These are phyloP conservation scores for Fonsecaea multimorphosa DNA, from an alignment of 2,329 filamentous ascomycete genomes.

Conservation along the genomic window DNA sequence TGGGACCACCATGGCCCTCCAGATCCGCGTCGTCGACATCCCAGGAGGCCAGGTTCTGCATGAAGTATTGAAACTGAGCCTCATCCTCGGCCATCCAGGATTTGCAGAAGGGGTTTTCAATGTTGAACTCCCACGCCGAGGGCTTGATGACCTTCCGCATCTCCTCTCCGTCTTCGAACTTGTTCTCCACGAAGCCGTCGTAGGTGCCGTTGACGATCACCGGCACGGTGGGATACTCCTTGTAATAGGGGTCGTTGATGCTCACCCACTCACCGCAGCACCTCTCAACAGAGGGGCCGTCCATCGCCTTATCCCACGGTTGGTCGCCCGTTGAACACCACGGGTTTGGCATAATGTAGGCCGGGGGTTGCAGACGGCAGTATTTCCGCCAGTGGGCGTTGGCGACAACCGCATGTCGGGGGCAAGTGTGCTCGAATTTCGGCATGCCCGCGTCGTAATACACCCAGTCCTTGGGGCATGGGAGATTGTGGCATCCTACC, in stretches of 20 bases:
- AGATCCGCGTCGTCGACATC: not conserved
- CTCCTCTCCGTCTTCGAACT: not conserved
- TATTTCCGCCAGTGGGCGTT: not conserved
- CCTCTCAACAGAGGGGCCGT: not conserved
- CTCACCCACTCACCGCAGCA: slow-evolving; percentile 15
- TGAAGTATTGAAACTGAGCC: slow-evolving; percentile 10
- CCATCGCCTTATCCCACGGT: not conserved
- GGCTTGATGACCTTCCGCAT: slow-evolving; percentile 12
- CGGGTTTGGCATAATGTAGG: not conserved
- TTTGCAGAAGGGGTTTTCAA: not conserved
- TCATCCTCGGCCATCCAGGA: slow-evolving; percentile 7
- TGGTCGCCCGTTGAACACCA: not conserved
- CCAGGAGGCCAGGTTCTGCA: slow-evolving; percentile 3
- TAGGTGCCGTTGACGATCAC: too few relatives aligned
- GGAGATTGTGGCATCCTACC: not conserved
- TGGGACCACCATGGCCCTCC: not conserved
- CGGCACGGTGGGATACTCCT: slow-evolving; percentile 1
- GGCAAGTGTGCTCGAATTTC: not conserved
- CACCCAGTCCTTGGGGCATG: not conserved
- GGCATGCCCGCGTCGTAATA: not conserved
- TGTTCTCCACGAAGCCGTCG: not conserved
- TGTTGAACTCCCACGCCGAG: slow-evolving; percentile 9
- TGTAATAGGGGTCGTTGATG: slow-evolving; percentile 2
- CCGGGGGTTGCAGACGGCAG: not conserved
- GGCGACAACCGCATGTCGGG: not conserved